phyloP scores from a whole-genome alignment of 164 flowering plant species.

The Cinnamomum chago region DNA sequence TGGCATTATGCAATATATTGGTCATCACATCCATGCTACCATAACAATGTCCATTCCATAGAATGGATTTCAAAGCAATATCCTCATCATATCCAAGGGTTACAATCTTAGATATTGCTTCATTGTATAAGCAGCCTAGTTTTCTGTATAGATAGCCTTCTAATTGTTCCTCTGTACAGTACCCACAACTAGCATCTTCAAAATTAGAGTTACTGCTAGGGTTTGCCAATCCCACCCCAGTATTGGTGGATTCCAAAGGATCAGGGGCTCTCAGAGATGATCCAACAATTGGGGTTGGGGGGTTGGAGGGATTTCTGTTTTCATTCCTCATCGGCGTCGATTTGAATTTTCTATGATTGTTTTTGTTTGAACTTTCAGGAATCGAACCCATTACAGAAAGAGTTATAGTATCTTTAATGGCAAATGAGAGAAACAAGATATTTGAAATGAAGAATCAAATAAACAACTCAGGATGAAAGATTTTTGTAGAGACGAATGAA shows the following conservation, averaged over 20 bases:
- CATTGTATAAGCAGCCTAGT: constrained; percentile 59
- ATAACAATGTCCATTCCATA: constrained; percentile 83
- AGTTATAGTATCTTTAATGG: too few relatives aligned
- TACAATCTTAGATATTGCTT: constrained; percentile 62
- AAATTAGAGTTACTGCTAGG: constrained; percentile 30
- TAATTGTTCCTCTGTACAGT: constrained; percentile 80
- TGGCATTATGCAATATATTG: constrained; percentile 65
- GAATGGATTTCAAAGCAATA: constrained; percentile 51
- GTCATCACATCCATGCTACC: constrained; percentile 83
- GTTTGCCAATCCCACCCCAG: constrained; percentile 26
- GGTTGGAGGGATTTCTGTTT: constrained; percentile 8
- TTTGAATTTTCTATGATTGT: constrained; percentile 49
- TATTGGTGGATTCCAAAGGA: constrained; percentile 22
- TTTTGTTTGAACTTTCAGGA: constrained; percentile 15
- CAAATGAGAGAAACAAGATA: too few relatives aligned
- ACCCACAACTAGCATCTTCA: constrained; percentile 74
- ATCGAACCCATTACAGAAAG: too few relatives aligned
- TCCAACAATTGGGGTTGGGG: constrained; percentile 24
- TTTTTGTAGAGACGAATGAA: too few relatives aligned
- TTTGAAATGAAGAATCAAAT: too few relatives aligned
- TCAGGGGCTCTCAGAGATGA: constrained; percentile 24
- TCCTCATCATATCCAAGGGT: constrained; percentile 71
- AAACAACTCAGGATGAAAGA: too few relatives aligned
- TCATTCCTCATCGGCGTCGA: constrained; percentile 12
- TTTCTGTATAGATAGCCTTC: constrained; percentile 64